phyloP scores from a whole-genome alignment of 1,139 yeast genomes.

The Magnusiomyces tetraspermus region DNA sequence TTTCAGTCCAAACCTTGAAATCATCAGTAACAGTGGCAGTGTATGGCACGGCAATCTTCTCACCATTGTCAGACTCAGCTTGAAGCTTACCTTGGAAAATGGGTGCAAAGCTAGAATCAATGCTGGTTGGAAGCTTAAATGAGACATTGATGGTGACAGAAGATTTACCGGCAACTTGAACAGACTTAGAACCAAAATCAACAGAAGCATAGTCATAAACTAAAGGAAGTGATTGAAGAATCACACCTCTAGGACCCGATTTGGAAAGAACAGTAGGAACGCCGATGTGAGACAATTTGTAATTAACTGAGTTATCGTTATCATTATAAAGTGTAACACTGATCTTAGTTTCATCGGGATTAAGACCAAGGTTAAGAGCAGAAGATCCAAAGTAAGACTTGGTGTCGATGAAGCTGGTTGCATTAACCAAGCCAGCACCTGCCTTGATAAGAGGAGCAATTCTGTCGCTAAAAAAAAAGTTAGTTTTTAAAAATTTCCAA shows the following conservation, averaged over 20 bases:
- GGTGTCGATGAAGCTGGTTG: constrained; percentile 32
- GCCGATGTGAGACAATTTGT: constrained; percentile 14
- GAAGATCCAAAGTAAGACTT: constrained; percentile 23
- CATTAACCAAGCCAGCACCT: constrained; percentile 29
- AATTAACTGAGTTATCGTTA: constrained; percentile 14
- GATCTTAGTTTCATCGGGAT: constrained; percentile 10
- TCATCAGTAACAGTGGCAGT: constrained; percentile 6
- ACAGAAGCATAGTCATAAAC: constrained; percentile 5
- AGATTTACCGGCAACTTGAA: constrained; percentile 6
- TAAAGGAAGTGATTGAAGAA: constrained; percentile 14
- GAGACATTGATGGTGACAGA: constrained; percentile 4
- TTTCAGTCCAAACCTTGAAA: constrained; percentile 7
- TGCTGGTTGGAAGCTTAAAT: constrained; percentile 5
- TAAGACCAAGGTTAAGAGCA: constrained; percentile 15
- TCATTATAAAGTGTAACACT: constrained; percentile 14
- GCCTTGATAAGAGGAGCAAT: constrained; percentile 20
- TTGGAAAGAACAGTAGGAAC: constrained; percentile 14
- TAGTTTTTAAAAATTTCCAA: no score
- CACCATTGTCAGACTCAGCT: background rate
- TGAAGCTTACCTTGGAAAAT: constrained; percentile 10
- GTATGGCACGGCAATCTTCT: constrained; percentile 8
- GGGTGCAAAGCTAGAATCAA: constrained; percentile 3
- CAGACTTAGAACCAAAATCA: background rate
- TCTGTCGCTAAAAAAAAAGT: constrained; percentile 7
- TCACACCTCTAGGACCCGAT: background rate